A percentile compares a stretch with the other conserved stretches of the same genome.
Evolutionary conservation across 2,329 filamentous ascomycete species (phyloP).

Genomic region (Aurifilum marmelostoma): DNA sequence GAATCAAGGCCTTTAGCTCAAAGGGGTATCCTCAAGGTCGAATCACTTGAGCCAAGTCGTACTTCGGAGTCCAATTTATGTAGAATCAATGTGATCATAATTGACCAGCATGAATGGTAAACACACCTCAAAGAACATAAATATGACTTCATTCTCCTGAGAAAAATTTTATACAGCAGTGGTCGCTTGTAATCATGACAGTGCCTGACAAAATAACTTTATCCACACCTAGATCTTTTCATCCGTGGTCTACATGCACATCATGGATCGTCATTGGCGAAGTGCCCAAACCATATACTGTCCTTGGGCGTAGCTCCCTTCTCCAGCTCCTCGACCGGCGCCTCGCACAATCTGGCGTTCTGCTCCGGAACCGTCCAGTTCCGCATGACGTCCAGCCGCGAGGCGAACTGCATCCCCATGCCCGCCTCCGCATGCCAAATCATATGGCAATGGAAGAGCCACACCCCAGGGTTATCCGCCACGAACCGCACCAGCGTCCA

Average conservation of each 20-base stretch:
- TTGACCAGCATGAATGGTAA: too few relatives aligned
- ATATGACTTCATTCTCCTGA: neutral
- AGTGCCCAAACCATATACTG: conserved; percentile 44
- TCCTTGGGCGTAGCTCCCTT: conserved; percentile 55
- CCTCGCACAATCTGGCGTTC: conserved; percentile 50
- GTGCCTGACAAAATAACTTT: neutral
- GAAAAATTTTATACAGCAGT: neutral
- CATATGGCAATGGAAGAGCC: conserved; percentile 47
- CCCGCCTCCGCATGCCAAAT: conserved; percentile 44
- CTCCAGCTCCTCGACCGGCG: conserved; percentile 46
- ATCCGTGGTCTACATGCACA: too few relatives aligned
- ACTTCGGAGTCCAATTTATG: too few relatives aligned
- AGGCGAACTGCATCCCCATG: conserved; percentile 48
- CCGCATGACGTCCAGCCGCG: conserved; percentile 49
- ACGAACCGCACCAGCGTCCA: conserved; percentile 54
- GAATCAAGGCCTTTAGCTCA: too few relatives aligned
- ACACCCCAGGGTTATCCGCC: conserved; percentile 53
- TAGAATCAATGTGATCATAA: too few relatives aligned
- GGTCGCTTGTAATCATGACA: neutral
- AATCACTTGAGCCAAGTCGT: too few relatives aligned
- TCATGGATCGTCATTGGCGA: conserved; percentile 37
- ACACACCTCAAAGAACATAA: too few relatives aligned
- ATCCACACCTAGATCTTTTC: neutral
- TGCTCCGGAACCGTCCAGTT: conserved; percentile 48
- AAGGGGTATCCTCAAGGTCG: too few relatives aligned